These are phyloP conservation scores for Begonia masoniana DNA, from an alignment of 306 rosid genomes.

Conservation along the genomic window DNA sequence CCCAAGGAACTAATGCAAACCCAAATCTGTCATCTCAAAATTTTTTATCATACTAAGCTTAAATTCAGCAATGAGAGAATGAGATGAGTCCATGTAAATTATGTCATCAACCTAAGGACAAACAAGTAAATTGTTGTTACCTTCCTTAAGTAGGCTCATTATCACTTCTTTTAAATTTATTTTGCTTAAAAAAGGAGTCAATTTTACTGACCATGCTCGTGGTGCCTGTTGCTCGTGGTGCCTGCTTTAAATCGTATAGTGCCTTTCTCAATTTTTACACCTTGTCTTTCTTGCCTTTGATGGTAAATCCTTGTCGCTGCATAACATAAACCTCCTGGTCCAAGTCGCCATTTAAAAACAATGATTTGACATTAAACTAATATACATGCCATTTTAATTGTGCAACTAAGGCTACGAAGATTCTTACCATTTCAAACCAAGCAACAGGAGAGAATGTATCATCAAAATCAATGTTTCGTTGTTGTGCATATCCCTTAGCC, in stretches of 20 bases:
- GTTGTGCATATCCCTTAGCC: background rate
- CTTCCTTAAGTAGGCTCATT: background rate
- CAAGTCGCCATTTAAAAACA: background rate
- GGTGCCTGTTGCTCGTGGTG: no score
- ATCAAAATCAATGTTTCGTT: background rate
- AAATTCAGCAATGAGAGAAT: no score
- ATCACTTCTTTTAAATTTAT: constrained; percentile 1
- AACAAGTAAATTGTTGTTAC: background rate
- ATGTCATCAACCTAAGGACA: background rate
- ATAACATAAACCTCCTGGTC: background rate
- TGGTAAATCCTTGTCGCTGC: background rate
- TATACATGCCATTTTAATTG: background rate
- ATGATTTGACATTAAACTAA: background rate
- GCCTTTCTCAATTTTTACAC: background rate
- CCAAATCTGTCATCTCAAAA: background rate
- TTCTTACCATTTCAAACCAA: background rate
- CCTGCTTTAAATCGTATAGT: background rate
- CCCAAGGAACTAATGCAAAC: constrained; percentile 1
- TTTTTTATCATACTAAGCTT: no score
- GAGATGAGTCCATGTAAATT: background rate
- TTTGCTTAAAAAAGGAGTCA: background rate
- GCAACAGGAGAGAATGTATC: background rate
- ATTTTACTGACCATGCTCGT: background rate
- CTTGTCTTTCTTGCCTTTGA: background rate
- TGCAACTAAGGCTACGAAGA: background rate